Conservation (phyloP, 345 rosid species). For the Syzygium grande region DNA sequence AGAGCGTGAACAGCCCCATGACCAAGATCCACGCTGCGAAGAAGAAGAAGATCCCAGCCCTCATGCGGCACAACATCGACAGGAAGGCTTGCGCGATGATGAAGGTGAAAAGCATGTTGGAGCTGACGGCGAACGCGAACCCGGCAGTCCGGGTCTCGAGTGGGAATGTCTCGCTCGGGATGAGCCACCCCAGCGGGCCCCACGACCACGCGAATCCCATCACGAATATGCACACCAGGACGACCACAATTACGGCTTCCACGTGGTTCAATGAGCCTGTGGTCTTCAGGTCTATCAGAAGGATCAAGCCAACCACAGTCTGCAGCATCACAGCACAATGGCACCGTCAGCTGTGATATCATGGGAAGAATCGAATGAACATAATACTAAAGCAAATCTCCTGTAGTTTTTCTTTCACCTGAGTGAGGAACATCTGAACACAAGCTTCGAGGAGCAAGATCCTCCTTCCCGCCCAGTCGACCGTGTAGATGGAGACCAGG, state of each 20-base stretch:
- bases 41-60: slow-evolving; percentile 5
- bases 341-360: not conserved
- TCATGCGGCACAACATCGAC: slow-evolving; percentile 1
- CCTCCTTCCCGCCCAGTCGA: slow-evolving; percentile 52
- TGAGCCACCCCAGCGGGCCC: slow-evolving; percentile 13
- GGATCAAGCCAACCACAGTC: not conserved
- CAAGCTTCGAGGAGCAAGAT: slow-evolving; percentile 44
- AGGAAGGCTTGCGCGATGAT: slow-evolving; percentile 8
- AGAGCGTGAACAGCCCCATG: slow-evolving; percentile 54
- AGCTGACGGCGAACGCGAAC: slow-evolving; percentile 3
- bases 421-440: slow-evolving; percentile 35
- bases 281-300: slow-evolving; percentile 4
- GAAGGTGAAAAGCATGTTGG: slow-evolving; percentile 6
- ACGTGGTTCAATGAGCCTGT: not conserved
- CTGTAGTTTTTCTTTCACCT: slow-evolving; percentile 30
- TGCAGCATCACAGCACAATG: not conserved
- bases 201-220: slow-evolving; percentile 8
- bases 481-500: slow-evolving; percentile 42
- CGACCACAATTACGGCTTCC: not conserved
- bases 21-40: slow-evolving; percentile 53
- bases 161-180: slow-evolving; percentile 9
- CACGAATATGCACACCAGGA: slow-evolving; percentile 3
- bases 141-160: slow-evolving; percentile 4
- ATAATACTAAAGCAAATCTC: slow-evolving; percentile 36
- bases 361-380: not conserved